phyloP scores from a whole-genome alignment of 2,329 filamentous ascomycete species.

The Trichoderma brevicompactum region DNA sequence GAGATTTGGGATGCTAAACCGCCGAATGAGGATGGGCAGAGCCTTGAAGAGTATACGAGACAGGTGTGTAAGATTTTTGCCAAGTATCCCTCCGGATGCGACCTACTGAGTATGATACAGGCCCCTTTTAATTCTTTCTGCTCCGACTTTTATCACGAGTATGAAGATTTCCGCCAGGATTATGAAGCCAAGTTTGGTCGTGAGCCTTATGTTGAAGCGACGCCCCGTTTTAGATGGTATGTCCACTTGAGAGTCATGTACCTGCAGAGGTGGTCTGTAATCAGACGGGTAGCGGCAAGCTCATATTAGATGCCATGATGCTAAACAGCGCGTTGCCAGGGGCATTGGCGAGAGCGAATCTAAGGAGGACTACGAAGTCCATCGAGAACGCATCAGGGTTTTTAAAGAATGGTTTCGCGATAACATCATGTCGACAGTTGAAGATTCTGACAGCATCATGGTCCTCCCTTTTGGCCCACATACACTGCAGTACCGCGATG shows the following conservation, averaged over 20 bases:
- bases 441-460: conserved; percentile 36
- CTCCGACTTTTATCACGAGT: conserved; percentile 42
- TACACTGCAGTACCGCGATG: conserved; percentile 37
- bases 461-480: conserved; percentile 37
- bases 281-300: conserved; percentile 11
- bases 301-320: neutral
- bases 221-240: conserved; percentile 39
- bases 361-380: conserved; percentile 34
- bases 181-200: conserved; percentile 36
- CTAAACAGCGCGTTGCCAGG: conserved; percentile 32
- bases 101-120: conserved; percentile 31
- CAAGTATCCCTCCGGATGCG: neutral
- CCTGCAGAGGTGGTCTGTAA: neutral
- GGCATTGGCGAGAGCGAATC: conserved; percentile 34
- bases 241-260: conserved; percentile 13
- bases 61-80: conserved; percentile 35
- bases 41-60: conserved; percentile 38
- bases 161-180: conserved; percentile 36
- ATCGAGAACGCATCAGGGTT: conserved; percentile 35
- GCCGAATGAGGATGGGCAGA: conserved; percentile 33
- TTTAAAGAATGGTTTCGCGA: conserved; percentile 43
- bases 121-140: conserved; percentile 40
- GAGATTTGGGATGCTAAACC: conserved; percentile 34
- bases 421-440: conserved; percentile 35
- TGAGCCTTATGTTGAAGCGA: conserved; percentile 39